Evolutionary conservation across 2,329 filamentous ascomycete genomes (phyloP).

Genomic region (Fusarium newnesense): DNA sequence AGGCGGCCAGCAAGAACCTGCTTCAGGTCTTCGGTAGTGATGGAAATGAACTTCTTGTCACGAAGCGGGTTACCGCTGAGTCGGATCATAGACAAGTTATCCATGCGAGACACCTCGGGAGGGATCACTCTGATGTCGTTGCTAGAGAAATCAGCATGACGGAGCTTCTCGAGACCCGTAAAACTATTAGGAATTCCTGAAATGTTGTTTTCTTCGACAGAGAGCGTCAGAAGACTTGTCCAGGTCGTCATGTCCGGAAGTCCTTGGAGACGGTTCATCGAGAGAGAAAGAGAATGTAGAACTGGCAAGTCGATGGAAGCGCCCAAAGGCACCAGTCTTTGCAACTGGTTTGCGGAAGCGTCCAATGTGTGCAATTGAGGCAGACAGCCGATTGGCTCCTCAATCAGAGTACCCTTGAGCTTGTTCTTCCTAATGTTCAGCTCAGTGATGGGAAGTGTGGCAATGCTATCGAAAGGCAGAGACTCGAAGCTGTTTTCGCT

Average conservation of each 20-base stretch:
- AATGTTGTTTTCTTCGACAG: conserved; percentile 85
- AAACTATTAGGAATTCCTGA: conserved; percentile 81
- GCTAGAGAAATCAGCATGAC: conserved; percentile 82
- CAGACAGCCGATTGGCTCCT: conserved; percentile 66
- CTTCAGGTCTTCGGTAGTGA: conserved; percentile 85
- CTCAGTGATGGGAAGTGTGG: conserved; percentile 76
- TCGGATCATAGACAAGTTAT: conserved; percentile 76
- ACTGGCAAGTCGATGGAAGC: conserved; percentile 71
- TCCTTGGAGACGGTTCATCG: conserved; percentile 78
- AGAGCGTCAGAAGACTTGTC: conserved; percentile 76
- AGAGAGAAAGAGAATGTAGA: conserved; percentile 79
- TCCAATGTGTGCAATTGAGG: conserved; percentile 79
- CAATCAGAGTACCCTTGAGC: conserved; percentile 77
- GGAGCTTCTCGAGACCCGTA: conserved; percentile 71
- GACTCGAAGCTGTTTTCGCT: conserved; percentile 80
- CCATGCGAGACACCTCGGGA: conserved; percentile 82
- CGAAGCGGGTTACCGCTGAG: conserved; percentile 90
- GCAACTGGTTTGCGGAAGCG: conserved; percentile 79
- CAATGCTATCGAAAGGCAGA: conserved; percentile 76
- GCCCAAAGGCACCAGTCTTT: conserved; percentile 58
- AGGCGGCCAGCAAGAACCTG: conserved; percentile 74
- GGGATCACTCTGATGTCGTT: conserved; percentile 85
- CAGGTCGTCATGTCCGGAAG: conserved; percentile 82
- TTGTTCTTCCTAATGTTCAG: conserved; percentile 82
- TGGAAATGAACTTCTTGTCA: conserved; percentile 85